Evolutionary conservation across 805 yeast species (phyloP).

Genomic region (Blastobotrys terrestris): DNA sequence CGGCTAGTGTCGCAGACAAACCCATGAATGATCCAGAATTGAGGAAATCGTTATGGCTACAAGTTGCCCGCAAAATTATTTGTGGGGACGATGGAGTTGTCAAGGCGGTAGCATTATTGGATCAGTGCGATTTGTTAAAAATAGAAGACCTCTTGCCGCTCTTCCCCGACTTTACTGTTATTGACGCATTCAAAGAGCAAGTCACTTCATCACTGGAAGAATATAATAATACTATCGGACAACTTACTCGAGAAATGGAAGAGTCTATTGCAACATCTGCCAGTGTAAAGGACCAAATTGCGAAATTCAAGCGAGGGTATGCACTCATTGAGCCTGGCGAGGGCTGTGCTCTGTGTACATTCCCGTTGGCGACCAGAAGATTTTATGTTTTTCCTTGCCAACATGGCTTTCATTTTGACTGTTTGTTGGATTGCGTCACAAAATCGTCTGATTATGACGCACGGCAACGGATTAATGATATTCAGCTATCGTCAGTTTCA

Average conservation of each 20-base stretch:
- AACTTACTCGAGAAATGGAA: conserved; percentile 67
- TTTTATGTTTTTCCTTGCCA: conserved; percentile 83
- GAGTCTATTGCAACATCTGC: conserved; percentile 57
- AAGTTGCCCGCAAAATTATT: conserved; percentile 48
- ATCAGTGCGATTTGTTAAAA: conserved; percentile 34
- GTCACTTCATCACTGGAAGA: conserved; percentile 71
- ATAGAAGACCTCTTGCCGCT: conserved; percentile 80
- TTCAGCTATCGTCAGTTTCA: conserved; percentile 34
- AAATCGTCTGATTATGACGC: conserved; percentile 61
- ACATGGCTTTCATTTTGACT: conserved; percentile 85
- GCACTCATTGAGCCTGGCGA: conserved; percentile 77
- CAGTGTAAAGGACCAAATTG: conserved; percentile 55
- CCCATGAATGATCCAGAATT: conserved; percentile 43
- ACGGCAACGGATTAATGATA: conserved; percentile 53
- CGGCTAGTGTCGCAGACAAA: conserved; percentile 51
- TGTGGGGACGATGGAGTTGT: conserved; percentile 28
- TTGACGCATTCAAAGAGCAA: conserved; percentile 74
- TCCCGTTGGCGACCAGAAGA: conserved; percentile 61
- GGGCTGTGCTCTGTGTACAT: conserved; percentile 67
- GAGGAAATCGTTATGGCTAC: conserved; percentile 69
- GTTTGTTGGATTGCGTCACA: conserved; percentile 59
- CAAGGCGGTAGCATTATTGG: conserved; percentile 26
- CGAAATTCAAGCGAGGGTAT: conserved; percentile 43
- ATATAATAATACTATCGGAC: conserved; percentile 60
- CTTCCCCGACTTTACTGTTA: conserved; percentile 75